A percentile compares a stretch with the other conserved stretches of the same genome.
phyloP scores from a whole-genome alignment of 768 basidiomycete genomes.

The Suillus subalutaceus region DNA sequence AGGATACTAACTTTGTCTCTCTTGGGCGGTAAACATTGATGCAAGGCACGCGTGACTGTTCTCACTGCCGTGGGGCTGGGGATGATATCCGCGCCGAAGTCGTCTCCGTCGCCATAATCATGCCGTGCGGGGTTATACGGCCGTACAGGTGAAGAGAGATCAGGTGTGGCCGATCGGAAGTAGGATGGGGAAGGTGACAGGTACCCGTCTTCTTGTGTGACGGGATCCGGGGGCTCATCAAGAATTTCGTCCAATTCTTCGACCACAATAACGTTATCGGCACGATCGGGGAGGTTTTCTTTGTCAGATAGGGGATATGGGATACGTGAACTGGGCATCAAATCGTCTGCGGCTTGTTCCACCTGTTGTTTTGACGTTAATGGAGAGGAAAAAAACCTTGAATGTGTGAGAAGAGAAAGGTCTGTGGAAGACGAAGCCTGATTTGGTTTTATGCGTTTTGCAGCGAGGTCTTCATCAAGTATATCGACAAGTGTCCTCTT shows the following conservation, averaged over 20 bases:
- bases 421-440: constrained; percentile 28
- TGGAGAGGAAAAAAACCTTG: constrained; percentile 40
- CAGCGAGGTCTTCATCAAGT: constrained; percentile 64
- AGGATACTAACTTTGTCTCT: constrained; percentile 23
- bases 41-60: constrained; percentile 18
- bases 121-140: constrained; percentile 22
- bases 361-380: constrained; percentile 10
- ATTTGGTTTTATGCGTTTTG: constrained; percentile 49
- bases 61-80: constrained; percentile 34
- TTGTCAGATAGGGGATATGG: constrained; percentile 35
- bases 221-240: constrained; percentile 41
- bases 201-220: constrained; percentile 83
- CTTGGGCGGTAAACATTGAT: constrained; percentile 6
- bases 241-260: constrained; percentile 44
- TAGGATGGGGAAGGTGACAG: constrained; percentile 68
- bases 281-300: constrained; percentile 44
- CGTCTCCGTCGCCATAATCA: constrained; percentile 27
- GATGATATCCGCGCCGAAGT: constrained; percentile 54
- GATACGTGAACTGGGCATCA: constrained; percentile 35
- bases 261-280: constrained; percentile 42
- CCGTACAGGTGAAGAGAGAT: constrained; percentile 66
- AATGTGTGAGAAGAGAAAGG: constrained; percentile 29
- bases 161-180: constrained; percentile 51
- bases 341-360: constrained; percentile 20
- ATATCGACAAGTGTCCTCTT: constrained; percentile 75